phyloP scores from a whole-genome alignment of 1,284 basidiomycete genomes.

The Coniophora puteana region DNA sequence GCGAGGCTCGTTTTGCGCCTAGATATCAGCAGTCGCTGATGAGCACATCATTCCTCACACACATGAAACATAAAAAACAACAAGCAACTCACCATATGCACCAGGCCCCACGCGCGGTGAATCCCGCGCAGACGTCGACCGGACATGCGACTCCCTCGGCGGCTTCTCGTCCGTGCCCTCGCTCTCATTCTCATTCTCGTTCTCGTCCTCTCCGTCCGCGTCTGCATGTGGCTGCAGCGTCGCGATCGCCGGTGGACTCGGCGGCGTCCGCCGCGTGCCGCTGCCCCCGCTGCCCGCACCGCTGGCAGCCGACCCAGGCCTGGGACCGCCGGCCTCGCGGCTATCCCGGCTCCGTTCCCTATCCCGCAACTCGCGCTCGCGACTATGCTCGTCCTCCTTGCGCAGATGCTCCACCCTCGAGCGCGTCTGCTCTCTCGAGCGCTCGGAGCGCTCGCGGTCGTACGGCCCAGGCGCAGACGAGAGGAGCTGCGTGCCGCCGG shows the following conservation, averaged over 20 bases:
- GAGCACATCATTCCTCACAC: no score
- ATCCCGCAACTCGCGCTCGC: constrained; percentile 20
- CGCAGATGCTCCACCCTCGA: constrained; percentile 12
- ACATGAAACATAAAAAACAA: no score
- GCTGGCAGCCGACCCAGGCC: constrained; percentile 3
- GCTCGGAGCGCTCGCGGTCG: no score
- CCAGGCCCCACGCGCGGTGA: no score
- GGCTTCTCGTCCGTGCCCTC: constrained; percentile 33
- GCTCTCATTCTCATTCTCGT: constrained; percentile 9
- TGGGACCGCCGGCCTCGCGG: constrained; percentile 20
- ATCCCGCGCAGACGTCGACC: no score
- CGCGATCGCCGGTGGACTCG: constrained; percentile 27
- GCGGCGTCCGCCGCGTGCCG: constrained; percentile 14
- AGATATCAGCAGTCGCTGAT: no score
- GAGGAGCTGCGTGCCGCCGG: constrained; percentile 25
- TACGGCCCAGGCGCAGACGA: constrained; percentile 4
- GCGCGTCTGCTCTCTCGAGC: no score
- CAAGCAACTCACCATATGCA: no score
- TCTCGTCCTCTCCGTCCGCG: constrained; percentile 23
- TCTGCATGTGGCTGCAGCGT: constrained; percentile 26
- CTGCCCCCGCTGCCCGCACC: constrained; percentile 15
- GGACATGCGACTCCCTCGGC: no score
- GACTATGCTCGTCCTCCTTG: no score
- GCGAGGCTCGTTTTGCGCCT: no score
- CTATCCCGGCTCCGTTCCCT: constrained; percentile 11